Conservation (phyloP, 805 yeast genomes). For the Saccharomycopsis javanensis region DNA sequence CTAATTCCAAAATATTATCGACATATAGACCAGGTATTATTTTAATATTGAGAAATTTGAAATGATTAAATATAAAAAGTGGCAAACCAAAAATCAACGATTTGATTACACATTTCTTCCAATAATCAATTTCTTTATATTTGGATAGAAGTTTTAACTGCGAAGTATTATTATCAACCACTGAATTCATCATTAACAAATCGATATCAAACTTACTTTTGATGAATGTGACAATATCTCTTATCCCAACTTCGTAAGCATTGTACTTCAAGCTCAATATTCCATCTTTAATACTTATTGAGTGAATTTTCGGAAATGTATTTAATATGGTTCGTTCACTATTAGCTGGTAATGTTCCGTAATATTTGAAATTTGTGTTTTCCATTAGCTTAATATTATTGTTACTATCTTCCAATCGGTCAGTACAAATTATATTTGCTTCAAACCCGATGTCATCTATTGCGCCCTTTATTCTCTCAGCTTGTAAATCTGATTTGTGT, state of each 20-base stretch:
- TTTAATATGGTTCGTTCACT: neutral
- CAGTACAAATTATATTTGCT: constrained; percentile 26
- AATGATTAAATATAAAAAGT: constrained; percentile 37
- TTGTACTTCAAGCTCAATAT: constrained; percentile 36
- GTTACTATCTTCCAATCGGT: neutral
- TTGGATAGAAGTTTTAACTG: constrained; percentile 65
- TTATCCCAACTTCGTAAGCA: constrained; percentile 44
- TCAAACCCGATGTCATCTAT: constrained; percentile 77
- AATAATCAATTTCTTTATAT: constrained; percentile 59
- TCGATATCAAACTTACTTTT: constrained; percentile 25
- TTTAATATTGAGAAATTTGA: constrained; percentile 27
- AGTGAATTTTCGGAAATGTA: constrained; percentile 26
- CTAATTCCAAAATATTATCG: constrained; percentile 52
- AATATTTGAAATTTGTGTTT: constrained; percentile 5
- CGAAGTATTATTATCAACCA: constrained; percentile 42
- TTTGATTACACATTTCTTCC: constrained; percentile 49
- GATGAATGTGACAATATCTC: constrained; percentile 49
- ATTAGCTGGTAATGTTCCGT: constrained; percentile 3
- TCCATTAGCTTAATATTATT: neutral
- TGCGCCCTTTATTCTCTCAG: constrained; percentile 36
- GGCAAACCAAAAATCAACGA: constrained; percentile 55
- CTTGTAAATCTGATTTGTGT: constrained; percentile 31
- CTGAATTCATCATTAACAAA: constrained; percentile 21
- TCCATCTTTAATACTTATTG: constrained; percentile 46
- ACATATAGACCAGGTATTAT: constrained; percentile 54